These are phyloP conservation scores for Dipteronia dyeriana DNA, from an alignment of 345 rosid species.

Conservation along the genomic window DNA sequence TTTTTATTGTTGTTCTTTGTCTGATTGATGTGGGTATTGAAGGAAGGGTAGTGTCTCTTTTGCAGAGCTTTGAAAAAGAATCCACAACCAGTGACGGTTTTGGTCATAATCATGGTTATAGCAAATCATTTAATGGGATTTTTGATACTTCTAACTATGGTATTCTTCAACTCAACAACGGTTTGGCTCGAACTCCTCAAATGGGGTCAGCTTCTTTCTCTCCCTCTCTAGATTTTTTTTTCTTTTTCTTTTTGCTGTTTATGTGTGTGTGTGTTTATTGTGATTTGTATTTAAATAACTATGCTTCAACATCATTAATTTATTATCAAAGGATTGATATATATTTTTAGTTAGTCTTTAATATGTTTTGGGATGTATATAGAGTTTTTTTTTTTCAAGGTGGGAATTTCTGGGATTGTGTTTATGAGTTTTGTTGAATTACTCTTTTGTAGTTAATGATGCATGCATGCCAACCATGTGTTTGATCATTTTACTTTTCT, in stretches of 20 bases:
- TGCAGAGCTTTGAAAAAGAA: constrained; percentile 34
- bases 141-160: constrained; percentile 83
- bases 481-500: neutral
- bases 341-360: neutral
- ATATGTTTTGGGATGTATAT: neutral
- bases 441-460: neutral
- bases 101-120: constrained; percentile 33
- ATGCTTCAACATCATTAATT: no score
- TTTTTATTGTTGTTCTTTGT: constrained; percentile 14
- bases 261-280: neutral
- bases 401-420: neutral
- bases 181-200: constrained; percentile 86
- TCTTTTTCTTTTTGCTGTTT: neutral
- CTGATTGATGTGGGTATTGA: constrained; percentile 36
- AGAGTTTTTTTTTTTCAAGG: neutral
- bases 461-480: neutral
- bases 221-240: neutral
- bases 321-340: no score
- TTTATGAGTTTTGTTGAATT: neutral
- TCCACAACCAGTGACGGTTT: neutral
- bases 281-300: neutral
- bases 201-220: constrained; percentile 71
- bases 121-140: constrained; percentile 45
- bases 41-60: constrained; percentile 47
- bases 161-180: constrained; percentile 75